Conservation (phyloP, 139 green algal species). For the Nannochloris sp. region DNA sequence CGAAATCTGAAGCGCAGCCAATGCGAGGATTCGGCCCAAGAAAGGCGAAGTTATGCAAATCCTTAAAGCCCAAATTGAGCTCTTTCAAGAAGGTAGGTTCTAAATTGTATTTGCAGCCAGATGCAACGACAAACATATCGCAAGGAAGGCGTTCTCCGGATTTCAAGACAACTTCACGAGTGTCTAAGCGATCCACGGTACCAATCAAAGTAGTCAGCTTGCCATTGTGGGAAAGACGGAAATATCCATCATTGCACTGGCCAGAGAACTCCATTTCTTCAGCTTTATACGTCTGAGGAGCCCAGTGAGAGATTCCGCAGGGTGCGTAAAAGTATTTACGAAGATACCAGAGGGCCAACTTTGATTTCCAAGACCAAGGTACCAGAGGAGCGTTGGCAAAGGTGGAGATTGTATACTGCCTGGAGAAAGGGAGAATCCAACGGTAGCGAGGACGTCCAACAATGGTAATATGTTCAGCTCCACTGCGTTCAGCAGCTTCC, state of each 20-base stretch:
- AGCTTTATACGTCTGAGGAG: not conserved
- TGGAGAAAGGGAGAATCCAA: slow-evolving; percentile 23
- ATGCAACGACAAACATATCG: slow-evolving; percentile 15
- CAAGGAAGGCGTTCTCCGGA: not conserved
- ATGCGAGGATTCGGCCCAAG: slow-evolving; percentile 16
- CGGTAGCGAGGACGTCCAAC: slow-evolving; percentile 15
- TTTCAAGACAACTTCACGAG: not conserved
- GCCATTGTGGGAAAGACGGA: slow-evolving; percentile 12
- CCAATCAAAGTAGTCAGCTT: slow-evolving; percentile 1
- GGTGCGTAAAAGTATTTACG: slow-evolving; percentile 9
- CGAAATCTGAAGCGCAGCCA: slow-evolving; percentile 23
- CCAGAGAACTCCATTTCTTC: slow-evolving; percentile 20
- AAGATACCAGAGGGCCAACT: not conserved
- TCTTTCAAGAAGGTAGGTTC: slow-evolving; percentile 11
- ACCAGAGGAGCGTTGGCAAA: slow-evolving; percentile 14
- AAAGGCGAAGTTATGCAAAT: slow-evolving; percentile 32
- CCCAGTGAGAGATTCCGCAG: slow-evolving; percentile 9
- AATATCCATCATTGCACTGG: slow-evolving; percentile 29
- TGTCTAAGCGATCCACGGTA: not conserved
- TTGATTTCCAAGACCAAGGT: slow-evolving; percentile 12
- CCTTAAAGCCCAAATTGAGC: slow-evolving; percentile 15
- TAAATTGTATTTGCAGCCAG: slow-evolving; percentile 12
- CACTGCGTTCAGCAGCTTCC: slow-evolving; percentile 8
- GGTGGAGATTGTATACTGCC: slow-evolving; percentile 15
- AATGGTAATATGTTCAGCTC: slow-evolving; percentile 15